Conservation (phyloP, 192 early-diverging fungal genomes). For the Radiomyces spectabilis region DNA sequence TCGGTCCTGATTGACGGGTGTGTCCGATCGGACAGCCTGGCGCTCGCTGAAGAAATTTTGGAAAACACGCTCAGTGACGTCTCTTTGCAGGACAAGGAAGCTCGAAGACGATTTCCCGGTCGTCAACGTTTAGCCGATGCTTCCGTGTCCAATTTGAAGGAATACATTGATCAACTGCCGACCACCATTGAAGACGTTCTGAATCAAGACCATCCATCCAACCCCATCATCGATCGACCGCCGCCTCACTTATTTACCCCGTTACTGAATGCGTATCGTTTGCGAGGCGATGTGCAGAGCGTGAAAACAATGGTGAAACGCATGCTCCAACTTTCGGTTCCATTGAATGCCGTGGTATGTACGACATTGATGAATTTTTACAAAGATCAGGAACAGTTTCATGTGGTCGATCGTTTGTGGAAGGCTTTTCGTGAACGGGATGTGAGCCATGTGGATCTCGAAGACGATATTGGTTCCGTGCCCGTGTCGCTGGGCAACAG, state of each 20-base stretch:
- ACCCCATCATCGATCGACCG: background rate
- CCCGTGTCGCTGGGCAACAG: too few species aligned
- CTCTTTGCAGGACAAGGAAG: background rate
- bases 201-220: background rate
- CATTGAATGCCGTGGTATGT: slow-evolving; percentile 27
- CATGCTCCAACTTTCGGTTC: slow-evolving; percentile 28
- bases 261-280: slow-evolving; percentile 32
- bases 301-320: slow-evolving; percentile 31
- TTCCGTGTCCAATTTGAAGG: background rate
- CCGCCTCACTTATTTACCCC: slow-evolving; percentile 36
- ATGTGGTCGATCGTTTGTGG: slow-evolving; percentile 41
- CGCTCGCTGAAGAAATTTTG: slow-evolving; percentile 12
- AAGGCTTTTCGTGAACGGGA: slow-evolving; percentile 13
- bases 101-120: background rate
- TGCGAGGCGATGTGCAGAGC: slow-evolving; percentile 13
- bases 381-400: slow-evolving; percentile 25
- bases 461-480: too few species aligned
- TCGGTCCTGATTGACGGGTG: slow-evolving; percentile 36
- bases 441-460: too few species aligned
- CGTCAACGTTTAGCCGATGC: background rate
- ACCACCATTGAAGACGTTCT: slow-evolving; percentile 18
- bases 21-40: slow-evolving; percentile 23
- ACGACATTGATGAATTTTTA: slow-evolving; percentile 42
- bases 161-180: background rate
- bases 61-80: background rate